Percentiles rank a stretch among this genome's conserved stretches.
Evolutionary conservation across 78 protist species (phyloP).

Genomic region (Guillardia theta): DNA sequence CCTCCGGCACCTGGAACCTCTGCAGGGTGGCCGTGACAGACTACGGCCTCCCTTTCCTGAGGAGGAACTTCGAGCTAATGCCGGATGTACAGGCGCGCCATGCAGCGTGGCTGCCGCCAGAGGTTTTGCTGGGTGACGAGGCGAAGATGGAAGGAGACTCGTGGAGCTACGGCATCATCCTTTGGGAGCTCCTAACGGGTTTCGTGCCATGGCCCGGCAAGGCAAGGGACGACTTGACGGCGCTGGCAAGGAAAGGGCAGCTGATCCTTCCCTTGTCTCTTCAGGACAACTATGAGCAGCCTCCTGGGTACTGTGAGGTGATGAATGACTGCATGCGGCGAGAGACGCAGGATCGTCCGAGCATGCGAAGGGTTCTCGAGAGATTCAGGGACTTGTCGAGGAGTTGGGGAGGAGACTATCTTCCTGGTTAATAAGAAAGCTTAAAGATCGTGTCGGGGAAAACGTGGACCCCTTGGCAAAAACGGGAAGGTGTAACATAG

Average conservation of each 20-base stretch:
- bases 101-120: not conserved
- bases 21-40: not conserved
- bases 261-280: not conserved
- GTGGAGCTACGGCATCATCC: not conserved
- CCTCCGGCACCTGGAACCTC: not conserved
- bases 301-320: not conserved
- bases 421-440: not conserved
- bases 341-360: not conserved
- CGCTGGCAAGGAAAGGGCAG: not conserved
- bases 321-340: not conserved
- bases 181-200: not conserved
- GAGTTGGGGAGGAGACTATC: not conserved
- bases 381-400: not conserved
- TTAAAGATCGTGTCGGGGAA: too few species aligned
- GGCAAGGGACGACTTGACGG: not conserved
- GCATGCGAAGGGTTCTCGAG: not conserved
- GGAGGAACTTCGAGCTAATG: not conserved
- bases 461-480: too few species aligned
- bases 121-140: not conserved
- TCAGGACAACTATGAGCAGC: not conserved
- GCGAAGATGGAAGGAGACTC: not conserved
- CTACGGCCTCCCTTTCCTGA: not conserved
- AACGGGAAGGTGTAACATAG: too few species aligned
- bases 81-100: not conserved
- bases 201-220: not conserved